Evolutionary conservation across 345 rosid species (phyloP), one percentile per base, ranked within the genome.

Genomic region (Combretum micranthum): DNA sequence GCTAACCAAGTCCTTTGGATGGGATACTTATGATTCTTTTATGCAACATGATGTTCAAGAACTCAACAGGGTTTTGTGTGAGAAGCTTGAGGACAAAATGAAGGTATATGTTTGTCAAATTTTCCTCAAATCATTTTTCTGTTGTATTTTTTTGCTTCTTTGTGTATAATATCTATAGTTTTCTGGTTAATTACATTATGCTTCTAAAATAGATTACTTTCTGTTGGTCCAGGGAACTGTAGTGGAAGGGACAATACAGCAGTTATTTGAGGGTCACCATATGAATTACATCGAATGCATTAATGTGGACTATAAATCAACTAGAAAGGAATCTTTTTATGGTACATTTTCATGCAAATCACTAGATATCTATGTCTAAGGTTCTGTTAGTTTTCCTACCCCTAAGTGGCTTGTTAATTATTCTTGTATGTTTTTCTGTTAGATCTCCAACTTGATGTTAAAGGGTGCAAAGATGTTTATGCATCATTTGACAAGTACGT

Each of bases 21-120:
- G 98, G 98, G 98, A 92, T 60, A 84, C 98, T 20, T 84, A 84
- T 65, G 98, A 92, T 78, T 92, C 98, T 65, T 92, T 92, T 72
- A 81, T 92, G 98, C 98, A 92, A 64, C 98, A 92, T 75, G 98
- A 92, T 71, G 98, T 92, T 47, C 98, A 92, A 76, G 98, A 92
- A 73, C 90, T 92, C 42, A 92, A 92, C 66, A 86, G 98, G 66
- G 98, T 92, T 43, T 75, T 92, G 9, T 74, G 82, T 67, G 98
- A 92, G 74, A 92, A 92, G 83, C 93, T 88, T 63, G 98, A 92
- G 69, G 93, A 86, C 57, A 92, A 86, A 73, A 92, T 92, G 98
- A 92, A 92, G 89, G 98, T 88, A 77, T 43, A 60, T 21, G 43
- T 42, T 42, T 47, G 65, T 60, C 61, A 20, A 63, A 61, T 60